Evolutionary conservation across 164 flowering plant genomes (phyloP).

Genomic region (Platanus orientalis): DNA sequence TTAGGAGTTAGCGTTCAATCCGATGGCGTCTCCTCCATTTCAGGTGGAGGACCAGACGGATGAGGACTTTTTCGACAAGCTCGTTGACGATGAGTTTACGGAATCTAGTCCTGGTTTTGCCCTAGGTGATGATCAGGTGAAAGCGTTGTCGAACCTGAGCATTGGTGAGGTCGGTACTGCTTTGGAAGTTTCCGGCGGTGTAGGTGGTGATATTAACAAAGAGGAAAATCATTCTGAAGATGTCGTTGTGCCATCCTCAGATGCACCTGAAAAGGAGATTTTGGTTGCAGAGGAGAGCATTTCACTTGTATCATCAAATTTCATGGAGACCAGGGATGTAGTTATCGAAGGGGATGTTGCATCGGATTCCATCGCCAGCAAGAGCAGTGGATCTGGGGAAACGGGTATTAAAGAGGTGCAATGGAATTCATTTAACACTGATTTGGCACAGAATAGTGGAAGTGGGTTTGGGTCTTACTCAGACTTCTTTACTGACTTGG

Average conservation of each 20-base stretch:
- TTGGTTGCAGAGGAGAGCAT: conserved; percentile 3
- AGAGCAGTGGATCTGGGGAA: conserved; percentile 19
- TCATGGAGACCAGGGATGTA: conserved; percentile 17
- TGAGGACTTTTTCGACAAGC: conserved; percentile 75
- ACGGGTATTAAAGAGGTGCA: conserved; percentile 63
- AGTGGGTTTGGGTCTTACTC: conserved; percentile 53
- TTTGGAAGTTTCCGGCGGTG: conserved; percentile 11
- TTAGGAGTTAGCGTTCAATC: conserved; percentile 7
- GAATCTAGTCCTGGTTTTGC: conserved; percentile 9
- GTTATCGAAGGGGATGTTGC: conserved; percentile 13
- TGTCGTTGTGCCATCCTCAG: neutral
- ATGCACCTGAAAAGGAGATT: conserved; percentile 5
- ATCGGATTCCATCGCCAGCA: conserved; percentile 5
- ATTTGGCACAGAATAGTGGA: conserved; percentile 19
- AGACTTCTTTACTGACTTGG: conserved; percentile 53
- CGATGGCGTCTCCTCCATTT: conserved; percentile 66
- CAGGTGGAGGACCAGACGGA: conserved; percentile 74
- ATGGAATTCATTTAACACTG: conserved; percentile 57
- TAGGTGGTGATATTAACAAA: neutral
- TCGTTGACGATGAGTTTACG: conserved; percentile 50
- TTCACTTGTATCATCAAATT: conserved; percentile 23
- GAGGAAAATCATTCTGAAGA: conserved; percentile 9
- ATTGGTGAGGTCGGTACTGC: conserved; percentile 17
- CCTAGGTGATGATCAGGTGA: conserved; percentile 23
- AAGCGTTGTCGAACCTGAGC: conserved; percentile 26